phyloP scores from a whole-genome alignment of 169 alveolate genomes.

The Cryptosporidium viatorum region DNA sequence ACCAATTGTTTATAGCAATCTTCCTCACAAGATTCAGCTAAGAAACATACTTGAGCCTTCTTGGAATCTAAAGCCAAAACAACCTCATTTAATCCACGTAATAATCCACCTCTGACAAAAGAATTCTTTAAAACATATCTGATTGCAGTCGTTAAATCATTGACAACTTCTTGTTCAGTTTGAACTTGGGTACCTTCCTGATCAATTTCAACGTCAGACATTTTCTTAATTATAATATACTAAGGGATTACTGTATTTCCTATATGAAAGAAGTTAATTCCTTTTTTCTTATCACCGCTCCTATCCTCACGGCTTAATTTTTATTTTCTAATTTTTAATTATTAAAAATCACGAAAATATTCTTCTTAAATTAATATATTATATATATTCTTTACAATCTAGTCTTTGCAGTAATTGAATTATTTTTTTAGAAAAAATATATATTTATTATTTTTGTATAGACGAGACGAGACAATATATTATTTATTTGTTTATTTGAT shows the following conservation, averaged over 20 bases:
- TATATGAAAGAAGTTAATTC: background rate
- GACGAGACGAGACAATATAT: constrained; percentile 75
- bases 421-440: background rate
- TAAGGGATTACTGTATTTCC: background rate
- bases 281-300: constrained; percentile 62
- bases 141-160: constrained; percentile 79
- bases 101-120: constrained; percentile 91
- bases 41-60: constrained; percentile 93
- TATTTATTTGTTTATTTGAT: background rate
- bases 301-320: constrained; percentile 73
- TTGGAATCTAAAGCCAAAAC: constrained; percentile 93
- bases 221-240: background rate
- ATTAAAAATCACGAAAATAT: constrained; percentile 3
- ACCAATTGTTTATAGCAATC: constrained; percentile 94
- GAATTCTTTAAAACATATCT: constrained; percentile 89
- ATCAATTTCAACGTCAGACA: constrained; percentile 71
- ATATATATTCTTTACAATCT: background rate
- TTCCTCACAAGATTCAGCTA: constrained; percentile 94
- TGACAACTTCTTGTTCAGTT: constrained; percentile 80
- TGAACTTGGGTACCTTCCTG: constrained; percentile 69
- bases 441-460: background rate
- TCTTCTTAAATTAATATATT: background rate
- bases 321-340: background rate
- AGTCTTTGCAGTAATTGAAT: background rate
- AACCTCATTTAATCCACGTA: constrained; percentile 94